These are phyloP conservation scores for apple (Malus domestica) DNA, from an alignment of 306 rosid genomes.

Conservation along the genomic window ASM211411v1 NC_041791.1:34734501-34735000, in stretches of 20 bases:
- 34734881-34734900: accelerated
- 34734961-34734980: too few species aligned
- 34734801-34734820: too few species aligned
- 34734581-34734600: conserved; percentile 9
- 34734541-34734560: neutral
- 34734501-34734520: neutral
- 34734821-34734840: too few species aligned
- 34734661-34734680: neutral
- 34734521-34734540: neutral
- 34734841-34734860: too few species aligned
- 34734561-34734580: neutral
- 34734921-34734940: too few species aligned
- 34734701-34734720: neutral
- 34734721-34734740: neutral
- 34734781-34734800: accelerated
- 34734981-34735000: neutral
- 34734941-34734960: too few species aligned
- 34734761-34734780: too few species aligned
- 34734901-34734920: too few species aligned
- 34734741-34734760: neutral
- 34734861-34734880: accelerated
- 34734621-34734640: neutral
- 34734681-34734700: neutral
- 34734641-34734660: neutral
- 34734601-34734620: neutral